Base-by-base conservation (phyloP, 176 grass and related monocot species). In the Zoysia japonica region DNA sequence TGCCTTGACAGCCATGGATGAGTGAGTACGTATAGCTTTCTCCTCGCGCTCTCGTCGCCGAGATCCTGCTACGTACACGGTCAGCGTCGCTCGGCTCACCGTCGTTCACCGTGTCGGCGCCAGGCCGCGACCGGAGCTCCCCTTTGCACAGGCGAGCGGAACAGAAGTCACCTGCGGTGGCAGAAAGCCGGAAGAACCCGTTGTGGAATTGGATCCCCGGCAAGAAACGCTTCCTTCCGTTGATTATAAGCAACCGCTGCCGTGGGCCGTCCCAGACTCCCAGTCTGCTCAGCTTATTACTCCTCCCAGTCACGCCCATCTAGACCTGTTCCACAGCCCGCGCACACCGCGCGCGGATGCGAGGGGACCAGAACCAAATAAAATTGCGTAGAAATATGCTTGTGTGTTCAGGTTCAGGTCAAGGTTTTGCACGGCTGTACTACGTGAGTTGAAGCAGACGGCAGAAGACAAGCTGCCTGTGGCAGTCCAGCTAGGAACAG, bases 211-310 rank as follows among this genome's bases (percentile, higher is more conserved):
- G 7, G 70, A 60, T 71, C 50, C 46, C 45, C 45, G 71, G 52
- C 75, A 67, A 68, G 44, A 62, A 71, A 78, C 86, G 80, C 86
- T 84, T 70, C 81, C 81, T 84, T 84, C 70, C 81, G 81, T 79
- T 79, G 46, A 55, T 53, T 47, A 15, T 75, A 88, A 88, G 86
- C 86, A 88, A 87, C 69, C 65, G 74, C 60, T 42, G 42, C 28
- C 28, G 28, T 0, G 0, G 28, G 28, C 28, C 28, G 28, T 28
- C 28, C 28, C 28, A 28, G 28, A 28, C 28, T 69, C 40, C 70
- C 35, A 28, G 46, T 5, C 7, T 57, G 20, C 72, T 7, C 55
- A 28, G 28, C 28, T 28, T 28, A 28, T 28, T 28, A 28, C 20
- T 9, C 7, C 56, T 59, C 16, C 28, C 35, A 65, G 67, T 65